Conservation (phyloP, 2,329 filamentous ascomycete species). For the Neonectria hederae region DNA sequence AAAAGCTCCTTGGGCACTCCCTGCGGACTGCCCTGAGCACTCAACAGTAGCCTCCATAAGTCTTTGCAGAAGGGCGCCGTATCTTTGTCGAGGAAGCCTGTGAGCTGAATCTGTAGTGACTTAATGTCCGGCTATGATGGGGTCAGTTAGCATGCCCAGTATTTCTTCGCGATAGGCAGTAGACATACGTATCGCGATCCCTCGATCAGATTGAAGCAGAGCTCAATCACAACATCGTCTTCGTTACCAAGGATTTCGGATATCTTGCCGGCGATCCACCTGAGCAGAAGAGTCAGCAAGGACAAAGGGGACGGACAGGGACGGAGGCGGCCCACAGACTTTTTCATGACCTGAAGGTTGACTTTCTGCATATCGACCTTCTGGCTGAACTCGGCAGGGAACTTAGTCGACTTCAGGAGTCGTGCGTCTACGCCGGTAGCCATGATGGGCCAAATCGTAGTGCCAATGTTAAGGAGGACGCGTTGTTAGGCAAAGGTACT, state of each 20-base stretch:
- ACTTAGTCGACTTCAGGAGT: slow-evolving; percentile 90
- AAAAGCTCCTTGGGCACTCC: slow-evolving; percentile 94
- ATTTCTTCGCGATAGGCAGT: slow-evolving; percentile 1
- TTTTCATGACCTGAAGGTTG: slow-evolving; percentile 97
- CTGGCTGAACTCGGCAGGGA: slow-evolving; percentile 89
- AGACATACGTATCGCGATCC: slow-evolving; percentile 76
- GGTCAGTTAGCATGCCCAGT: slow-evolving; percentile 40
- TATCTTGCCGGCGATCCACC: slow-evolving; percentile 93
- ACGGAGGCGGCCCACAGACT: slow-evolving; percentile 63
- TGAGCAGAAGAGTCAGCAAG: slow-evolving; percentile 50
- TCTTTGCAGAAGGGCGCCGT: slow-evolving; percentile 91
- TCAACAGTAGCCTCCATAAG: slow-evolving; percentile 89
- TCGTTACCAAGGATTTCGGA: slow-evolving; percentile 89
- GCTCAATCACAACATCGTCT: slow-evolving; percentile 94
- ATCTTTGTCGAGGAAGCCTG: slow-evolving; percentile 94
- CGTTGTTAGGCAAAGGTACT: slow-evolving; percentile 36
- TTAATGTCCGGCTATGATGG: slow-evolving; percentile 87
- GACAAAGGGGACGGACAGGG: not conserved
- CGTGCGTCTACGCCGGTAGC: slow-evolving; percentile 88
- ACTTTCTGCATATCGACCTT: slow-evolving; percentile 99
- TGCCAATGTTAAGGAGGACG: slow-evolving; percentile 30
- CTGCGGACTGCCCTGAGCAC: slow-evolving; percentile 86
- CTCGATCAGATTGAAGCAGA: slow-evolving; percentile 77
- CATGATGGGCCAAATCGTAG: slow-evolving; percentile 61
- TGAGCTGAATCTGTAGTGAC: slow-evolving; percentile 90